These are phyloP conservation scores for Kwoniella sp. DNA, from an alignment of 768 basidiomycete genomes.

Conservation along the genomic window DNA sequence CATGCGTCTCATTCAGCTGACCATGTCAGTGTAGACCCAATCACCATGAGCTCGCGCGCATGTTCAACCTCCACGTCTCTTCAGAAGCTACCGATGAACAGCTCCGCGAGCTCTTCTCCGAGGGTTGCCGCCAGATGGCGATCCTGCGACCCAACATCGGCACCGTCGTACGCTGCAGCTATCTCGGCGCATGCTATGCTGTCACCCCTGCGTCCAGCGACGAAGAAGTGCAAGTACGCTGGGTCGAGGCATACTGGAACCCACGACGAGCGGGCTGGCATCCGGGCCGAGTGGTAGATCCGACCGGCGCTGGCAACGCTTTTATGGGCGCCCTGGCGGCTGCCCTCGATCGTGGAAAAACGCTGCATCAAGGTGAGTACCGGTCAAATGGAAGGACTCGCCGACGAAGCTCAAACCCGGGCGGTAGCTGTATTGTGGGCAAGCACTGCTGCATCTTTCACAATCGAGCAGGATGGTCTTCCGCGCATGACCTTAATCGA, in stretches of 20 bases:
- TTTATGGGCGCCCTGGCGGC: conserved; percentile 34
- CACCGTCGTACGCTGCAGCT: conserved; percentile 21
- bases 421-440: conserved; percentile 24
- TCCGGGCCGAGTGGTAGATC: conserved; percentile 26
- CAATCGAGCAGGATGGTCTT: conserved; percentile 25
- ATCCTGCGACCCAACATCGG: conserved; percentile 7
- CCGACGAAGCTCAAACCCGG: background rate
- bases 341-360: conserved; percentile 18
- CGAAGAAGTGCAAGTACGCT: conserved; percentile 9
- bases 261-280: conserved; percentile 2
- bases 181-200: conserved; percentile 28
- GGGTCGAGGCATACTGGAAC: conserved; percentile 33
- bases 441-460: conserved; percentile 21
- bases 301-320: conserved; percentile 38
- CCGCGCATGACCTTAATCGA: background rate
- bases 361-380: conserved; percentile 23
- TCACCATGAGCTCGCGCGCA: conserved; percentile 25
- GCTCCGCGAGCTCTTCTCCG: background rate
- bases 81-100: background rate
- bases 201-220: background rate
- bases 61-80: conserved; percentile 11
- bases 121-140: conserved; percentile 1
- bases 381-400: background rate
- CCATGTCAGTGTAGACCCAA: conserved; percentile 19
- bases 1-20: background rate